phyloP scores from a whole-genome alignment of 1,139 yeast species.

The Pichia sp. region DNA sequence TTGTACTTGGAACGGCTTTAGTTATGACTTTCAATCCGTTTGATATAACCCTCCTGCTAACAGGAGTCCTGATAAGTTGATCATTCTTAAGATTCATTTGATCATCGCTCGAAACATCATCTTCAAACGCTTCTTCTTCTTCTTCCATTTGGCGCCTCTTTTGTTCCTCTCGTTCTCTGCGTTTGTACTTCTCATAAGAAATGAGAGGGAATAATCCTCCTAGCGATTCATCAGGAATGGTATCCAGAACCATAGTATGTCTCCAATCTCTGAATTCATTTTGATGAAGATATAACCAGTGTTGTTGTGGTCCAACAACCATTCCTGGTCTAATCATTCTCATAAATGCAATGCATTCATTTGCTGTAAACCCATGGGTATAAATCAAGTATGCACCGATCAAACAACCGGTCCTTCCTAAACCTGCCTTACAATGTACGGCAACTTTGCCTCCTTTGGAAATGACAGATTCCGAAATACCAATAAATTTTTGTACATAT shows the following conservation, averaged over 20 bases:
- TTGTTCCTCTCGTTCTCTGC: slow-evolving; percentile 35
- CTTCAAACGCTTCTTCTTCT: slow-evolving; percentile 28
- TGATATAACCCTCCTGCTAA: slow-evolving; percentile 61
- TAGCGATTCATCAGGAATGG: slow-evolving; percentile 58
- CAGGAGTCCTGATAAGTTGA: slow-evolving; percentile 55
- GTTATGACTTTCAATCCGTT: slow-evolving; percentile 56
- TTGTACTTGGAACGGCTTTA: slow-evolving; percentile 79
- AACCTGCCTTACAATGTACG: slow-evolving; percentile 96
- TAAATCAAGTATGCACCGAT: slow-evolving; percentile 96
- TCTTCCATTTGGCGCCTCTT: slow-evolving; percentile 5
- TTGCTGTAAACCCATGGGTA: slow-evolving; percentile 94
- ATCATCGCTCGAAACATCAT: slow-evolving; percentile 7
- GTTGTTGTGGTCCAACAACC: slow-evolving; percentile 99
- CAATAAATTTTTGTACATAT: slow-evolving; percentile 83
- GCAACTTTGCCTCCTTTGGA: slow-evolving; percentile 86
- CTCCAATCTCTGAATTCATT: slow-evolving; percentile 95
- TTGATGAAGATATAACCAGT: slow-evolving; percentile 94
- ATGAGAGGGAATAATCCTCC: slow-evolving; percentile 75
- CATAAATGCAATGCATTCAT: slow-evolving; percentile 94
- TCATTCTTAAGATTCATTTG: slow-evolving; percentile 16
- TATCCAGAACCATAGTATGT: slow-evolving; percentile 80
- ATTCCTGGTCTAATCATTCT: slow-evolving; percentile 95
- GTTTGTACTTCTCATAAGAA: slow-evolving; percentile 44
- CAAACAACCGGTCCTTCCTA: slow-evolving; percentile 95
- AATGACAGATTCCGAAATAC: slow-evolving; percentile 88